Percentiles rank a stretch among this genome's conserved stretches.
These are phyloP conservation scores for Pseudocercospora pini-densiflorae DNA, from an alignment of 2,329 filamentous ascomycete genomes.

Conservation along the genomic window DNA sequence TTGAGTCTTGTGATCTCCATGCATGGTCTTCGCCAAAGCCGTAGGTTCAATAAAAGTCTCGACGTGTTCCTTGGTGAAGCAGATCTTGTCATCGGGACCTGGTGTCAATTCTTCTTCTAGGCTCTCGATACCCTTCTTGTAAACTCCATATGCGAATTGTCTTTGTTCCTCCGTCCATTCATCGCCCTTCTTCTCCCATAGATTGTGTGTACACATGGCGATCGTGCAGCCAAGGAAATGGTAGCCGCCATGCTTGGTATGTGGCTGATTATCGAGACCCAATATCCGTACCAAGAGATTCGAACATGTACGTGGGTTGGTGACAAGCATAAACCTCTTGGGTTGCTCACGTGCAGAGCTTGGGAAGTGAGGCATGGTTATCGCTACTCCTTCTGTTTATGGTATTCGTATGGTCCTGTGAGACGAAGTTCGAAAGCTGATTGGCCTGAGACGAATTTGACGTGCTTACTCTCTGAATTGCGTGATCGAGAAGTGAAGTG, in stretches of 20 bases:
- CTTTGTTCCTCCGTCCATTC: conserved; percentile 15
- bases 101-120: conserved; percentile 2
- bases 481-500: conserved; percentile 12
- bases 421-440: conserved; percentile 2
- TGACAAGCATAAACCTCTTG: conserved; percentile 16
- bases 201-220: neutral
- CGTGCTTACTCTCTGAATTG: conserved; percentile 13
- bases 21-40: neutral
- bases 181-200: neutral
- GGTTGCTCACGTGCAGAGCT: conserved; percentile 6
- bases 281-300: conserved; percentile 14
- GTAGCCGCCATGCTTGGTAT: conserved; percentile 11
- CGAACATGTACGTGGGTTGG: conserved; percentile 13
- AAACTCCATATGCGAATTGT: neutral
- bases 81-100: neutral
- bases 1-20: neutral
- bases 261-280: conserved; percentile 1
- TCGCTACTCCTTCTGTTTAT: conserved; percentile 13
- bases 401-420: neutral
- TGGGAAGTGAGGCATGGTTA: conserved; percentile 10
- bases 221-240: conserved; percentile 11
- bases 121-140: neutral
- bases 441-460: conserved; percentile 11
- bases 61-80: conserved; percentile 14
- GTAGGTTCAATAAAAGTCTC: conserved; percentile 10